phyloP scores from a whole-genome alignment of 208 protist genomes.

The Trypanosoma brucei region DNA sequence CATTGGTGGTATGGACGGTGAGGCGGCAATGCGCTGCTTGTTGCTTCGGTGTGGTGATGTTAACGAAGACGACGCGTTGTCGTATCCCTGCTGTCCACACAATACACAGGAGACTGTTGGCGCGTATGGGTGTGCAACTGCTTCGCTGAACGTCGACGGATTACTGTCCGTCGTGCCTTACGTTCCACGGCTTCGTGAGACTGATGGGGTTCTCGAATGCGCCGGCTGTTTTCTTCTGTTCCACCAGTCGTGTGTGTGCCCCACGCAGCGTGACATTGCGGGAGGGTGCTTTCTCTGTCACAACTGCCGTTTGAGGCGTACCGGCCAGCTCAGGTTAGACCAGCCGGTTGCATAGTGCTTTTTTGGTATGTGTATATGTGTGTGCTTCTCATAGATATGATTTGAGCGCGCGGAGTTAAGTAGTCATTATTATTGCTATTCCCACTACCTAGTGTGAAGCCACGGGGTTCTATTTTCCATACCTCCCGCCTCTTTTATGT shows the following conservation, averaged over 20 bases:
- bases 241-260: constrained; percentile 70
- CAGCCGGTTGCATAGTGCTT: constrained; percentile 24
- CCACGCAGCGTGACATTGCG: constrained; percentile 50
- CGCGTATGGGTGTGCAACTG: neutral
- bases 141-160: constrained; percentile 11
- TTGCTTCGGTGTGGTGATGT: constrained; percentile 7
- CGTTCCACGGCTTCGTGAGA: constrained; percentile 42
- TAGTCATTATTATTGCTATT: no score
- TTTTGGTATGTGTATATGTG: neutral
- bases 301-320: constrained; percentile 46
- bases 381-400: no score
- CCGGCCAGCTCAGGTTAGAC: neutral
- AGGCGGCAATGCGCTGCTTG: constrained; percentile 11
- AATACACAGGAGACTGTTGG: neutral
- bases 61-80: neutral
- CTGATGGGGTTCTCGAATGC: constrained; percentile 75
- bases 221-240: constrained; percentile 63
- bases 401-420: no score
- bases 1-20: constrained; percentile 8
- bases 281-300: constrained; percentile 66
- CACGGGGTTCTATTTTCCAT: no score
- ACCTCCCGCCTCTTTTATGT: no score
- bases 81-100: neutral
- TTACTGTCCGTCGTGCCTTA: constrained; percentile 24
- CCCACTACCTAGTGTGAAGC: no score